Evolutionary conservation across 2,329 filamentous ascomycete genomes (phyloP).

Genomic region (Leptographium procerum): DNA sequence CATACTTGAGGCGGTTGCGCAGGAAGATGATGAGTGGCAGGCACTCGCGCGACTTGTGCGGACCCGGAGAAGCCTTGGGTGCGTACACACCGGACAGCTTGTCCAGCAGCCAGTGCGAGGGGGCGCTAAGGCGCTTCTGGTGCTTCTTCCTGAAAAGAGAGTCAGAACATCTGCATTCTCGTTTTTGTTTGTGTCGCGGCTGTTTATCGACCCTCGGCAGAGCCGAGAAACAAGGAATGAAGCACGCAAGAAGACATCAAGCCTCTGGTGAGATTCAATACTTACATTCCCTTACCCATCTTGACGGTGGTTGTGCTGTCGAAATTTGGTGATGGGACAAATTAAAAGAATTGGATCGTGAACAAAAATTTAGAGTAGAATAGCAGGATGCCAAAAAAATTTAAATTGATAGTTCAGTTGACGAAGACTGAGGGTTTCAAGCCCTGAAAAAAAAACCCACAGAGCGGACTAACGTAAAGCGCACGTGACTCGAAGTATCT

Average conservation of each 20-base stretch:
- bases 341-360: slow-evolving; percentile 4
- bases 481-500: neutral
- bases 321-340: slow-evolving; percentile 21
- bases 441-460: neutral
- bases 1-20: slow-evolving; percentile 96
- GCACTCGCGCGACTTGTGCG: slow-evolving; percentile 99
- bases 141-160: slow-evolving; percentile 71
- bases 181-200: neutral
- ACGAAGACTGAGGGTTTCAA: neutral
- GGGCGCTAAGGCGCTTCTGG: slow-evolving; percentile 98
- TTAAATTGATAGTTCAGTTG: neutral
- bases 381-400: neutral
- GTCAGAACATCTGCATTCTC: neutral
- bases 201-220: neutral
- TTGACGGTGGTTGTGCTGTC: slow-evolving; percentile 25
- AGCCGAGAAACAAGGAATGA: neutral
- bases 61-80: slow-evolving; percentile 65
- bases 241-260: neutral
- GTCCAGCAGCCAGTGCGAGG: slow-evolving; percentile 99
- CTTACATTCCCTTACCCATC: slow-evolving; percentile 45
- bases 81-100: slow-evolving; percentile 91
- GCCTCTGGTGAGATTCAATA: slow-evolving; percentile 6
- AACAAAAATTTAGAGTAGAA: slow-evolving; percentile 3
- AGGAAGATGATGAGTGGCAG: slow-evolving; percentile 98
- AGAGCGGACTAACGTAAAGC: neutral